These are phyloP conservation scores for Gossypium mustelinum DNA, from an alignment of 345 rosid genomes.

Conservation along the genomic window DNA sequence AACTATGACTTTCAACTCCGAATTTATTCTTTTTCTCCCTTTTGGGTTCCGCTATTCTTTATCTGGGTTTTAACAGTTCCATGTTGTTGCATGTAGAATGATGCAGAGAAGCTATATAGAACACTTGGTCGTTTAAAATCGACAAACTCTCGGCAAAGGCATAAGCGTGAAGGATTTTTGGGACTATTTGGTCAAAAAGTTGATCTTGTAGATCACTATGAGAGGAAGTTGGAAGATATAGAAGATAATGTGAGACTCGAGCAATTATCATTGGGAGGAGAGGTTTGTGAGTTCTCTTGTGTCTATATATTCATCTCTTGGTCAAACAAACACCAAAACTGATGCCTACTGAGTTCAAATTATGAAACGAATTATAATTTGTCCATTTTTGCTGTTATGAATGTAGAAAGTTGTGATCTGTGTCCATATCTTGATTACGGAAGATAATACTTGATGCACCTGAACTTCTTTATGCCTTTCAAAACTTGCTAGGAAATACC, in stretches of 20 bases:
- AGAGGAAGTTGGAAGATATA: constrained; percentile 58
- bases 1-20: constrained; percentile 6
- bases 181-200: constrained; percentile 70
- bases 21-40: constrained; percentile 10
- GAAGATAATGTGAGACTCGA: constrained; percentile 56
- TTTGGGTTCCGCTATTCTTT: constrained; percentile 2
- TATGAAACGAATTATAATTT: background rate
- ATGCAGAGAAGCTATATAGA: constrained; percentile 59
- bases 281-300: constrained; percentile 38
- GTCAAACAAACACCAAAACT: background rate
- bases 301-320: background rate
- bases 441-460: constrained; percentile 14
- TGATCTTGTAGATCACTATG: constrained; percentile 54
- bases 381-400: background rate
- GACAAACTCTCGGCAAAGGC: constrained; percentile 29
- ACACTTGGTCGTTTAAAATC: constrained; percentile 53
- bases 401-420: background rate
- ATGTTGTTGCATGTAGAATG: constrained; percentile 38
- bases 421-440: background rate
- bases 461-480: constrained; percentile 14
- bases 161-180: constrained; percentile 56
- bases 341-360: background rate
- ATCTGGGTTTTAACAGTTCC: constrained; percentile 9
- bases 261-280: constrained; percentile 50
- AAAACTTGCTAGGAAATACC: constrained; percentile 62